Evolutionary conservation across 495 filamentous ascomycete species (phyloP).

Genomic region (Schizothecium vesticola): DNA sequence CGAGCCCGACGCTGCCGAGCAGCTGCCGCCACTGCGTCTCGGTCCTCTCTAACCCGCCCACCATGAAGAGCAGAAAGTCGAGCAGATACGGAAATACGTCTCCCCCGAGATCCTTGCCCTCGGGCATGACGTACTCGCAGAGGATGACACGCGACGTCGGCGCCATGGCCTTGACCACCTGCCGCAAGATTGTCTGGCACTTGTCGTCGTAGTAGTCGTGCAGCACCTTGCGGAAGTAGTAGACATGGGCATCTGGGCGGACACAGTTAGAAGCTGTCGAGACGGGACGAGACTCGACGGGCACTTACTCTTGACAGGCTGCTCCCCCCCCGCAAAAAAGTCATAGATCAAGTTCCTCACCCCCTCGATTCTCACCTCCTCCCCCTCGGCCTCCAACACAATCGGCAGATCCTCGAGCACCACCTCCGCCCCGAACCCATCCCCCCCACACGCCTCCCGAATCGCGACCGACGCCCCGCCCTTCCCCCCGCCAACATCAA

Average conservation of each 20-base stretch:
- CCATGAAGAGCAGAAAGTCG: background rate
- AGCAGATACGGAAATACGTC: background rate
- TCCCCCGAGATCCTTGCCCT: background rate
- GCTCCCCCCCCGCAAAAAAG: background rate
- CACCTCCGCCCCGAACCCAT: background rate
- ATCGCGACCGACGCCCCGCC: background rate
- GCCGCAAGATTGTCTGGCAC: background rate
- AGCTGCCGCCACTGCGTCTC: background rate
- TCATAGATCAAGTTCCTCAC: background rate
- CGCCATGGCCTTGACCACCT: background rate
- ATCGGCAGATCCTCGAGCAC: background rate
- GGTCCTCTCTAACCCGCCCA: background rate
- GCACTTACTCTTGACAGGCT: background rate
- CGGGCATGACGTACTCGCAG: background rate
- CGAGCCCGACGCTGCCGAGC: background rate
- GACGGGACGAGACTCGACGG: no score
- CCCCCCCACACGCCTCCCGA: background rate
- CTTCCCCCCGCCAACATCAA: background rate
- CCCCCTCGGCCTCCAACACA: background rate
- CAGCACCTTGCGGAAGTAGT: background rate
- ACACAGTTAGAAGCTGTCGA: background rate
- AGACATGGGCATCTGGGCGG: background rate
- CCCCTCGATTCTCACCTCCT: background rate
- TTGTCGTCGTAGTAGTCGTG: conserved; percentile 3
- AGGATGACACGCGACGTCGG: background rate